These are phyloP conservation scores for Populus hybrid DNA, from an alignment of 441 rosid species.

Conservation along the genomic window DNA sequence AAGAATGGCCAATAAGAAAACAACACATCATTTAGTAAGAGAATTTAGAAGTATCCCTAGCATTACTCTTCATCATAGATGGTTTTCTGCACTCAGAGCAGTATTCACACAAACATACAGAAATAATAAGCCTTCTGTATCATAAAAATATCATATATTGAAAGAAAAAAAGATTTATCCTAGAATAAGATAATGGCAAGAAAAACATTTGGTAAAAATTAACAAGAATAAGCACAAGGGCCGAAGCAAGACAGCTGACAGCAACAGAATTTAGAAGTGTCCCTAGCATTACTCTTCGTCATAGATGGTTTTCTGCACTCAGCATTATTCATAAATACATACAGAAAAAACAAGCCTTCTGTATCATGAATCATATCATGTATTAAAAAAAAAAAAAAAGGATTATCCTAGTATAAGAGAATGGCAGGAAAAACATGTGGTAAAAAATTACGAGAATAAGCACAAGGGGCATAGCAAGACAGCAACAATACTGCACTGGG, in stretches of 20 bases:
- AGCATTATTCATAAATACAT: too few relatives aligned
- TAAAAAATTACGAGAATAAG: not conserved
- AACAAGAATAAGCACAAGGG: too few relatives aligned
- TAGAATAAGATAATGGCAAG: not conserved
- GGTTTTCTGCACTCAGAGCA: not conserved
- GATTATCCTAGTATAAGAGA: too few relatives aligned
- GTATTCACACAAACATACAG: not conserved
- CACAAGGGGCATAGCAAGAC: not conserved
- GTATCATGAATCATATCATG: slow-evolving; percentile 26
- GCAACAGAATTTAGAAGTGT: not conserved
- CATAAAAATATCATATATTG: not conserved
- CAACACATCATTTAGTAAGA: not conserved
- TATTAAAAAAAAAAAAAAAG: too few relatives aligned
- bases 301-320: too few relatives aligned
- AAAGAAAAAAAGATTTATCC: not conserved
- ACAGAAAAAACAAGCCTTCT: not conserved
- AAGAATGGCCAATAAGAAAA: not conserved
- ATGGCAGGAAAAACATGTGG: not conserved
- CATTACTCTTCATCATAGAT: not conserved
- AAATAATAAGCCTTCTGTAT: too few relatives aligned
- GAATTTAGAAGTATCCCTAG: not conserved
- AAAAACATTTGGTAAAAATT: too few relatives aligned
- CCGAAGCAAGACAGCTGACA: too few relatives aligned
- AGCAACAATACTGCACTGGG: not conserved
- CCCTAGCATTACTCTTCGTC: too few relatives aligned